A percentile compares a stretch with the other conserved stretches of the same genome.
phyloP scores from a whole-genome alignment of 345 rosid genomes.

The Linum usitatissimum region DNA sequence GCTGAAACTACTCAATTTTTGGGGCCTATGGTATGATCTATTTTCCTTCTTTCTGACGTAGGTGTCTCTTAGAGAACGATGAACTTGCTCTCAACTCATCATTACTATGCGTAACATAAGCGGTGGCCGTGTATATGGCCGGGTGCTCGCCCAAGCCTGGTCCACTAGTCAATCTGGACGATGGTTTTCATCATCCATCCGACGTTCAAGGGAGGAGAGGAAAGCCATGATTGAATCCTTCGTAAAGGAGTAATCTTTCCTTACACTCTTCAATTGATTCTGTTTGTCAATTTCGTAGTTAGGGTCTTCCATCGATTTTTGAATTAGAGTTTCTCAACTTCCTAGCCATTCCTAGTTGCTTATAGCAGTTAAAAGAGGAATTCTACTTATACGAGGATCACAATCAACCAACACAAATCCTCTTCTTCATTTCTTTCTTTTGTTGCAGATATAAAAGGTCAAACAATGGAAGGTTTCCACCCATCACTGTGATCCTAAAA shows the following conservation, averaged over 20 bases:
- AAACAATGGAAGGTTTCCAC: neutral
- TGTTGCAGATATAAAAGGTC: neutral
- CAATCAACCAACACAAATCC: neutral
- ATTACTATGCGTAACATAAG: neutral
- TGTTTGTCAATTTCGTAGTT: neutral
- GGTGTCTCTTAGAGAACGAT: neutral
- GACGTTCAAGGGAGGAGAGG: slow-evolving; percentile 3
- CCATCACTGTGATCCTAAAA: neutral
- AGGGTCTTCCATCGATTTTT: neutral
- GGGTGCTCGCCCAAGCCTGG: neutral
- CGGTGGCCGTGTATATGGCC: slow-evolving; percentile 3
- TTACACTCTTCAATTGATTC: neutral
- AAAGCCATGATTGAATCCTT: neutral
- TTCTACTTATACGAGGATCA: neutral
- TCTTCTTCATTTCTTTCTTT: neutral
- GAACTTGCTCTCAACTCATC: neutral
- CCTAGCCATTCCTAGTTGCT: neutral
- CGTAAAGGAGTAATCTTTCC: neutral
- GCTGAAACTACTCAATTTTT: neutral
- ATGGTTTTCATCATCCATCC: neutral
- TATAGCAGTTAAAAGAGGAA: neutral
- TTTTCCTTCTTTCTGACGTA: neutral
- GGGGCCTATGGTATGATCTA: neutral
- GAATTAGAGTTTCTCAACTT: neutral
- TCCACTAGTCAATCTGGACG: neutral